These are phyloP conservation scores for Aspergillus pseudoglaucus DNA, from an alignment of 2,329 filamentous ascomycete species.

Conservation along the genomic window DNA sequence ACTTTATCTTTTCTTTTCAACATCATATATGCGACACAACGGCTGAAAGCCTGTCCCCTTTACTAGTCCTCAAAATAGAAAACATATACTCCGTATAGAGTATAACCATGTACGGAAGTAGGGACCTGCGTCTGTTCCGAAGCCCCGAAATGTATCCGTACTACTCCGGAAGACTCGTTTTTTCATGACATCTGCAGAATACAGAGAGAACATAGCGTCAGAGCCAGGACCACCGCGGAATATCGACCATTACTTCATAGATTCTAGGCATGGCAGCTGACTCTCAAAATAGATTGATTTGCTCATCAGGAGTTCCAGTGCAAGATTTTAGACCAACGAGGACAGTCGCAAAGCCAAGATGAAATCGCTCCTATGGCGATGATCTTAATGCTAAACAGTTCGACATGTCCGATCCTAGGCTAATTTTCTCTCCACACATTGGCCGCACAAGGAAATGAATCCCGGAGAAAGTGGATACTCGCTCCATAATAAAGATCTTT, in stretches of 20 bases:
- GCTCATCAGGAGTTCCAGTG: not conserved
- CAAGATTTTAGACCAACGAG: not conserved
- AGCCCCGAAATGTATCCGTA: not conserved
- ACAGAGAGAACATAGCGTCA: not conserved
- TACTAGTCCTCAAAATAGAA: no score
- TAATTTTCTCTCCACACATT: not conserved
- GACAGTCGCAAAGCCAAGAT: not conserved
- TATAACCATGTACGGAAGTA: not conserved
- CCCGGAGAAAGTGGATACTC: not conserved
- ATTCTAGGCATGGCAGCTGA: not conserved
- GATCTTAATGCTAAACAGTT: not conserved
- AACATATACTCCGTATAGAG: not conserved
- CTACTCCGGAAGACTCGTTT: not conserved
- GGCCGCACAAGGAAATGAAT: not conserved
- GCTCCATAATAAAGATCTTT: not conserved
- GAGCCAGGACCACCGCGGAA: not conserved
- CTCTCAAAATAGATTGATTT: not conserved
- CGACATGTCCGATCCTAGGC: not conserved
- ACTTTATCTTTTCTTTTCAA: no score
- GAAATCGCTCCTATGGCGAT: not conserved
- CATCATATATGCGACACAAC: no score
- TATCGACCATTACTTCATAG: not conserved
- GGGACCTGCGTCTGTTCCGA: not conserved
- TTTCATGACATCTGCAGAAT: not conserved
- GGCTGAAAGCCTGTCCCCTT: no score